phyloP scores from a whole-genome alignment of 805 yeast species.

The Naumovozyma dairenensis region DNA sequence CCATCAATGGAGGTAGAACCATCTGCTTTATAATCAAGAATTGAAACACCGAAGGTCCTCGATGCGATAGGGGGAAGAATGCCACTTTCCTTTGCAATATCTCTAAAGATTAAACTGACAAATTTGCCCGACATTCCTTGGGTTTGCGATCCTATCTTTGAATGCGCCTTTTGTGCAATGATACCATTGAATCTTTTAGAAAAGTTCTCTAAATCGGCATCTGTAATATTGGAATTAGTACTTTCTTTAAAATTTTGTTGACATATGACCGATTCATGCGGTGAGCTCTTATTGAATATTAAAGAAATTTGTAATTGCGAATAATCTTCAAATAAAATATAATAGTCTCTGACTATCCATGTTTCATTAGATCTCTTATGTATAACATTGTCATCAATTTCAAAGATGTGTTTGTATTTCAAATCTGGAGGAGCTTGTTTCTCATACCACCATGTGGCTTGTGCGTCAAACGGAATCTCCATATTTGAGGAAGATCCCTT shows the following conservation, averaged over 20 bases:
- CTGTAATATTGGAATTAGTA: not conserved
- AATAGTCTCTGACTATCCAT: slow-evolving; percentile 49
- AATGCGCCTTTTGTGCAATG: slow-evolving; percentile 1
- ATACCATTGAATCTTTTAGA: not conserved
- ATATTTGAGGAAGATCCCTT: slow-evolving; percentile 3
- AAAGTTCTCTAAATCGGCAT: not conserved
- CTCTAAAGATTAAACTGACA: not conserved
- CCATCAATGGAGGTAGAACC: slow-evolving; percentile 38
- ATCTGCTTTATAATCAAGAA: slow-evolving; percentile 43
- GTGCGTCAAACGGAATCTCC: slow-evolving; percentile 25
- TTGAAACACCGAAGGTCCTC: slow-evolving; percentile 54
- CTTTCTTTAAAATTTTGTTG: not conserved
- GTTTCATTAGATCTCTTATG: slow-evolving; percentile 47
- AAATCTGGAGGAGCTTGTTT: slow-evolving; percentile 45
- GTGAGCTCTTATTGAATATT: slow-evolving; percentile 44
- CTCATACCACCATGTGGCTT: slow-evolving; percentile 57
- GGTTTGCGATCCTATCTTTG: not conserved
- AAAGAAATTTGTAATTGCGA: slow-evolving; percentile 56
- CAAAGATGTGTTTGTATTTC: slow-evolving; percentile 35
- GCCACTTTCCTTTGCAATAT: slow-evolving; percentile 18
- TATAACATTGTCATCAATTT: slow-evolving; percentile 50
- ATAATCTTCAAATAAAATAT: slow-evolving; percentile 62
- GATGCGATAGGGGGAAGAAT: slow-evolving; percentile 50
- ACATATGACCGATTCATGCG: slow-evolving; percentile 36
- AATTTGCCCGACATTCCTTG: not conserved